phyloP scores from a whole-genome alignment of 1,139 yeast genomes.

The Protomyces inundatus region DNA sequence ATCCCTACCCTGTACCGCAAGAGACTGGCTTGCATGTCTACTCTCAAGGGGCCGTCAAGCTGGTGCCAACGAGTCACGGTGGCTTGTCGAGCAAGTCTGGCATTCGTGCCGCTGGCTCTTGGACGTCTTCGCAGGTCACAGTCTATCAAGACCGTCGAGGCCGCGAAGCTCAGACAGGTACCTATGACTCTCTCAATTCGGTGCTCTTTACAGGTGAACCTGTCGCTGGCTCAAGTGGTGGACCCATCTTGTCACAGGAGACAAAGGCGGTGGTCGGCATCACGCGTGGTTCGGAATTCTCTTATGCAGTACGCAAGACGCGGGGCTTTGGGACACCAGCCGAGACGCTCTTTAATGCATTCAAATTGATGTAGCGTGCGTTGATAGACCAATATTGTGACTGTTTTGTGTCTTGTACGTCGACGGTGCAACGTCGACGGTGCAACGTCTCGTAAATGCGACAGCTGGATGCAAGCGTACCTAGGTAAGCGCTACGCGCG shows the following conservation, averaged over 20 bases:
- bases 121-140: conserved; percentile 14
- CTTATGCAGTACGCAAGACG: conserved; percentile 18
- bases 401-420: neutral
- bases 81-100: neutral
- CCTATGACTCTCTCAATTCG: conserved; percentile 15
- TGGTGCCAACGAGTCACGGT: neutral
- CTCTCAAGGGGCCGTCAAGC: neutral
- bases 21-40: neutral
- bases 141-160: conserved; percentile 22
- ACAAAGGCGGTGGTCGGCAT: conserved; percentile 16
- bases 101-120: neutral
- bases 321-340: conserved; percentile 23
- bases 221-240: conserved; percentile 20
- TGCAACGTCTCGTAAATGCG: too few relatives aligned
- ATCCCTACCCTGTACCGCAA: conserved; percentile 16
- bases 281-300: conserved; percentile 12
- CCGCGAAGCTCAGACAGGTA: conserved; percentile 16
- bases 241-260: conserved; percentile 17
- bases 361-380: conserved; percentile 3
- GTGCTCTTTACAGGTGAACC: conserved; percentile 13
- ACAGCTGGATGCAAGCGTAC: too few relatives aligned
- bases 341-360: conserved; percentile 15
- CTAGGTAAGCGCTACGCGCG: too few relatives aligned
- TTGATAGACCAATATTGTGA: neutral
- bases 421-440: neutral